Base-by-base conservation (phyloP, 1,284 basidiomycete species). In the Trametes sp. region DNA sequence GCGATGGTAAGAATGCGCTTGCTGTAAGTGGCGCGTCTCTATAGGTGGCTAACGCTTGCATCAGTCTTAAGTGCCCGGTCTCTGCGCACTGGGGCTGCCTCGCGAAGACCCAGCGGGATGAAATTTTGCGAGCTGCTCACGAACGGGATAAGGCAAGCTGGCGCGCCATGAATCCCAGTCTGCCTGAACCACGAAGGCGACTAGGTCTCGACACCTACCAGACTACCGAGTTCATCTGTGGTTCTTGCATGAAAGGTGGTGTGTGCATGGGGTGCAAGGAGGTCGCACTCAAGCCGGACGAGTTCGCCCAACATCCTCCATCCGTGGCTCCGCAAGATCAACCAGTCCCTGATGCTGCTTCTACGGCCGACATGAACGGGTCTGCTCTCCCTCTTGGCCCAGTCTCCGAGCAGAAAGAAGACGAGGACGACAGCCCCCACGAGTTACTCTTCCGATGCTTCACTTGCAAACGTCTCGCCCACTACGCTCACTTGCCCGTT, bases 41-140 rank as follows among this genome's bases (percentile, higher is more conserved):
- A 35, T 24, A 24, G 38, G 50, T 28, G 21, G 46, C 60, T 50
- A 26, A 46, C 55, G 9, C n/a, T 24, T 51, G 4, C 16, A 44
- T 38, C 54, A 93, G 91, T 72, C 78, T 93, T 48, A 89, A 86
- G 73, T 96, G 94, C 67, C 88, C 89, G 14, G 84, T 93, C 26
- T 81, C 84, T 14, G 86, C 85, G 35, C 94, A 96, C 73, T 96
- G 93, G 92, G 82, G 79, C 35, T 96, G 95, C 73, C 79, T 96
- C 16, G 83, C 86, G 14, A 75, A 73, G 41, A 80, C 79, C 19
- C 89, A 94, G 71, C 86, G 86, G 45, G 86, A 89, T 42, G 92
- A 93, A 65, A 90, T 96, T 45, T 75, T 90, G 19, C 85, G 83
- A 63, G 89, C 87, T 52, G 83, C 86, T 11, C 80, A 80, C 51